Evolutionary conservation across 352 stramenopile species (phyloP).

Genomic region (Phytophthora hybrid): DNA sequence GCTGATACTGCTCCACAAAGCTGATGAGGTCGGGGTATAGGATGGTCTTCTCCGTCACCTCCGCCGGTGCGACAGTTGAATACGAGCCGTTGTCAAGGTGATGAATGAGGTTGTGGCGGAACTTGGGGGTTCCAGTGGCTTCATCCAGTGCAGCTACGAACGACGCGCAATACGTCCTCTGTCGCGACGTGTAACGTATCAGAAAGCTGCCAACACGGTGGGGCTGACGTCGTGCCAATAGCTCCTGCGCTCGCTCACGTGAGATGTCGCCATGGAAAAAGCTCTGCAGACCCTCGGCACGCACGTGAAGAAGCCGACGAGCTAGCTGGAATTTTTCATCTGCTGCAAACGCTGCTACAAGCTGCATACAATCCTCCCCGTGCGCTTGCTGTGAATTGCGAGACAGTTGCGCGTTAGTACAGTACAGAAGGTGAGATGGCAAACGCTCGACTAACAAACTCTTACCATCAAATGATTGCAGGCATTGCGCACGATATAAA

Average conservation of each 20-base stretch:
- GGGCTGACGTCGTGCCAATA: conserved; percentile 45
- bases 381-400: conserved; percentile 54
- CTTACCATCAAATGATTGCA: conserved; percentile 78
- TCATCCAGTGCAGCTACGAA: conserved; percentile 69
- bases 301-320: conserved; percentile 59
- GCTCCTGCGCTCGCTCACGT: conserved; percentile 54
- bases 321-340: conserved; percentile 81
- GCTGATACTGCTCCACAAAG: conserved; percentile 81
- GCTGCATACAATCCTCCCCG: conserved; percentile 62
- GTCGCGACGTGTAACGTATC: conserved; percentile 75
- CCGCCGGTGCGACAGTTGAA: conserved; percentile 57
- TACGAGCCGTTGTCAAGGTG: conserved; percentile 73
- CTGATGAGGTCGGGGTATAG: conserved; percentile 78
- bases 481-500: conserved; percentile 84
- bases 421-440: neutral
- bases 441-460: neutral
- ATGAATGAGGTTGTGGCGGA: conserved; percentile 79
- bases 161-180: conserved; percentile 74
- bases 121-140: conserved; percentile 39
- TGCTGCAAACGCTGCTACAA: conserved; percentile 56
- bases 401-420: neutral
- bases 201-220: conserved; percentile 65
- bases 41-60: conserved; percentile 60
- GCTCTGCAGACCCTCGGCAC: conserved; percentile 66
- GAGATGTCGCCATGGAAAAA: conserved; percentile 85